A percentile compares a stretch with the other conserved stretches of the same genome.
Evolutionary conservation across 345 rosid genomes (phyloP).

Genomic region (Citrus medica): DNA sequence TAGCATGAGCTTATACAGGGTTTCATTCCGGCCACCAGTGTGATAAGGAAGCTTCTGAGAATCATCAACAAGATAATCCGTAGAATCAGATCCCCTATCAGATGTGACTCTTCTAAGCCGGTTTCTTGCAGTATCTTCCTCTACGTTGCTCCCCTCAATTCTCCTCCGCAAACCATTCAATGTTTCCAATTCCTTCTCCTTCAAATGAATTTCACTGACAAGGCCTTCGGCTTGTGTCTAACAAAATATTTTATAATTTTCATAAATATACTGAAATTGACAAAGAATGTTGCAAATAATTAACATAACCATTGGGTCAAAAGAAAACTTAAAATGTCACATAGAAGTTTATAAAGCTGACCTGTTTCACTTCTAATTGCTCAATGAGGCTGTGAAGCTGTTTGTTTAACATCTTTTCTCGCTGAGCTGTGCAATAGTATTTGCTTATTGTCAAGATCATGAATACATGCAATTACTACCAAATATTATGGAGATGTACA

Average conservation of each 20-base stretch:
- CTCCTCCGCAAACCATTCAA: constrained; percentile 61
- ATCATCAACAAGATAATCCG: constrained; percentile 41
- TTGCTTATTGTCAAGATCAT: constrained; percentile 2
- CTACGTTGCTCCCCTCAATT: constrained; percentile 50
- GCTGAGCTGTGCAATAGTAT: constrained; percentile 54
- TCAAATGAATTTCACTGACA: constrained; percentile 63
- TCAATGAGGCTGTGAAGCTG: constrained; percentile 88
- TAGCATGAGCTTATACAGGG: constrained; percentile 62
- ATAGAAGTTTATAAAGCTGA: constrained; percentile 19
- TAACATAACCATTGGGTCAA: background rate
- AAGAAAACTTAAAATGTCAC: background rate
- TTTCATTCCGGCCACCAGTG: constrained; percentile 48
- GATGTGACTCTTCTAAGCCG: constrained; percentile 64
- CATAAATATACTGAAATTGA: constrained; percentile 4
- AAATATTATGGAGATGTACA: background rate
- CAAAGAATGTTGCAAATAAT: background rate
- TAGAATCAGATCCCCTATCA: constrained; percentile 48
- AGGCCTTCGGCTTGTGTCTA: constrained; percentile 92
- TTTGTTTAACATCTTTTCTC: constrained; percentile 87
- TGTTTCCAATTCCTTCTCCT: constrained; percentile 73
- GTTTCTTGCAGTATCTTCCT: constrained; percentile 60
- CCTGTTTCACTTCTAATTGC: constrained; percentile 92
- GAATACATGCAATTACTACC: background rate
- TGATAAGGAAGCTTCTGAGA: constrained; percentile 59
- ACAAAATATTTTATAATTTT: constrained; percentile 10